Base-by-base conservation (phyloP, 2,329 filamentous ascomycete genomes). In the Uncinocarpus reesii region DNA sequence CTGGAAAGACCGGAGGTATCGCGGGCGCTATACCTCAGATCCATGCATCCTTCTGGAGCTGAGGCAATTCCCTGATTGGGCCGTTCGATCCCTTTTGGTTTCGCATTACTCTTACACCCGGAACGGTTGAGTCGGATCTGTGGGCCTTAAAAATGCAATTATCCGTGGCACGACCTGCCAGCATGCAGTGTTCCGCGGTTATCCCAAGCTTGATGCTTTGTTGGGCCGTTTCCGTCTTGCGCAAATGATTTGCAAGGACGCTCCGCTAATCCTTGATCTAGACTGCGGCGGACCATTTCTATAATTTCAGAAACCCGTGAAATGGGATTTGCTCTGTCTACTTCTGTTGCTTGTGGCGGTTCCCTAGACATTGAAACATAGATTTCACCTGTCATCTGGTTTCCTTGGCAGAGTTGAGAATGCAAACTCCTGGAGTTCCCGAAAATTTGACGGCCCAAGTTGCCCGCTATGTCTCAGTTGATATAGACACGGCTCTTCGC, bases 41-140 rank as follows among this genome's bases (percentile, higher is more conserved):
- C 18, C n/a, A 18, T 7, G 26, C 37, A 24, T 36, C 23, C 15
- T 37, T 38, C 13, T 15, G 21, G 32, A 15, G 24, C 8, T 29
- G 15, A 6, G 21, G 26, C 16, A 47, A 47, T 41, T 47, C n/a
- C 23, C 23, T 35, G 32, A 45, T 36, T 47, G 35, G 34, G 6
- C 15, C 38, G 20, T 13, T 28, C 15, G 16, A 21, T 40, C 18
- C 35, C 7, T 15, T 2, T 18, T 18, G 23, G 21, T 37, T 28
- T 29, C 42, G 16, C 15, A 34, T 43, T 13, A 36, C 23, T 40
- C 18, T 41, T 28, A 41, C 28, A 35, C 34, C 15, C 28, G 45
- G 37, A 41, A 41, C 35, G 13, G 34, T 47, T 47, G 45, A 47
- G 36, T 47, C 13, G 43, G 43, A 41, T 32, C 45, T 47, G 26